Evolutionary conservation across 768 basidiomycete genomes (phyloP), one percentile per base, ranked within the genome.

Genomic region (Termitomyces sp.): DNA sequence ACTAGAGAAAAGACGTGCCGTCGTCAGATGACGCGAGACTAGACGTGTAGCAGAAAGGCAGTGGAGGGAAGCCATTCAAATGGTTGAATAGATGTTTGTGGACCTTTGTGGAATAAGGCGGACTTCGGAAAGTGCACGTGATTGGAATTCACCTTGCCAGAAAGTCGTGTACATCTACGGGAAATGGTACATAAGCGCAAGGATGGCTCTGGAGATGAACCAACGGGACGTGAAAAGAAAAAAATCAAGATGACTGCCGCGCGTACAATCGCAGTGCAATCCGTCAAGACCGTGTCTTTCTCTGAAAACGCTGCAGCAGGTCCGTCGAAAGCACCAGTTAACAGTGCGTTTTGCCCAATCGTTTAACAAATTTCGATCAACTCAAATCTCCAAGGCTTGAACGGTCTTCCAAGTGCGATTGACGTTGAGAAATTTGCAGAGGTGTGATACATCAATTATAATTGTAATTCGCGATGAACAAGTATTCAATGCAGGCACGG

Each of bases 351-450:
- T n/a, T 33, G n/a, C 26, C 24, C 13, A 4, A 32, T 18, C 18
- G 10, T 35, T 24, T 11, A 18, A 18, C 13, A 43, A 36, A 38
- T 33, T 38, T 57, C 14, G 3, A 54, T 24, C n/a, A 35, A 53
- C 20, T 52, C 54, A 11, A 9, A 33, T 20, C 11, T 2, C n/a
- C 6, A 46, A 89, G 87, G 80, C 51, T 73, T 81, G 69, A 77
- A 75, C 45, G 79, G 79, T 8, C 70, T 97, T 18, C 92, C 92
- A 2, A 77, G 79, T 30, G 78, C 86, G 1, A 79, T 98, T 55
- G 90, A 95, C 65, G 88, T 96, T 24, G 94, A 96, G 67, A 87
- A 82, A 67, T 96, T 98, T 69, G 82, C 87, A 18, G 87, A 94
- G 77, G 94, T 91, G 49, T 24, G 74, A 54, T 16, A 4, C 35